phyloP scores from a whole-genome alignment of 257 asterid genomes.

The Catharanthus roseus region DNA sequence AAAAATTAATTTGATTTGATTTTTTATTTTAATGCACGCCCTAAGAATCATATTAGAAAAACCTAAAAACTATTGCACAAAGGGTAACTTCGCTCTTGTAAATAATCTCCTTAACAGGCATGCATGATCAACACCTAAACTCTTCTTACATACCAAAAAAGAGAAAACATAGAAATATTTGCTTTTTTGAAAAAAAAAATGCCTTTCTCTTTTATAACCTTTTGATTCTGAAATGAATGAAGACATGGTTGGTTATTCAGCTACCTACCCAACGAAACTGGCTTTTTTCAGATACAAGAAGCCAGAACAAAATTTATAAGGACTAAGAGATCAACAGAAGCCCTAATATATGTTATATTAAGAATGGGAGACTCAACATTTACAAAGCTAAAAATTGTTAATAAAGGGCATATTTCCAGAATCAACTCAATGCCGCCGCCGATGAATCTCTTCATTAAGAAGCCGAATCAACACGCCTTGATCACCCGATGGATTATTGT shows the following conservation, averaged over 20 bases:
- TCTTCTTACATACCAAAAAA: no score
- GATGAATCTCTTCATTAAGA: slow-evolving; percentile 54
- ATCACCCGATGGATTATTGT: slow-evolving; percentile 33
- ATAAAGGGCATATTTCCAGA: no score
- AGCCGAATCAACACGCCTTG: slow-evolving; percentile 47
- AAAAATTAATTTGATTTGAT: no score
- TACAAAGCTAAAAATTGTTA: slow-evolving; percentile 30
- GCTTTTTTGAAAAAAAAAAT: no score
- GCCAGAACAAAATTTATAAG: slow-evolving; percentile 25
- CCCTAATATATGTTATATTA: slow-evolving; percentile 31
- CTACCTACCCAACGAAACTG: slow-evolving; percentile 26
- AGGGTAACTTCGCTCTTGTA: no score
- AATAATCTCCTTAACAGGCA: no score
- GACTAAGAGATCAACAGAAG: slow-evolving; percentile 20
- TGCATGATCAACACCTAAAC: no score
- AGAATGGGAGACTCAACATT: slow-evolving; percentile 33
- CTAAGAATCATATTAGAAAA: no score
- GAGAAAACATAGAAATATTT: no score
- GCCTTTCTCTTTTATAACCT: slow-evolving; percentile 7
- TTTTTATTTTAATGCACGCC: no score
- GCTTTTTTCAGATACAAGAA: slow-evolving; percentile 22
- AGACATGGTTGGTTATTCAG: slow-evolving; percentile 14
- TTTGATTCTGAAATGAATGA: slow-evolving; percentile 21
- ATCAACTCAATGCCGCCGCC: slow-evolving; percentile 37
- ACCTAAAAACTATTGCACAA: no score